Base-by-base conservation (phyloP, 129 eudicot genomes). In the Pulicaria dysenterica region DNA sequence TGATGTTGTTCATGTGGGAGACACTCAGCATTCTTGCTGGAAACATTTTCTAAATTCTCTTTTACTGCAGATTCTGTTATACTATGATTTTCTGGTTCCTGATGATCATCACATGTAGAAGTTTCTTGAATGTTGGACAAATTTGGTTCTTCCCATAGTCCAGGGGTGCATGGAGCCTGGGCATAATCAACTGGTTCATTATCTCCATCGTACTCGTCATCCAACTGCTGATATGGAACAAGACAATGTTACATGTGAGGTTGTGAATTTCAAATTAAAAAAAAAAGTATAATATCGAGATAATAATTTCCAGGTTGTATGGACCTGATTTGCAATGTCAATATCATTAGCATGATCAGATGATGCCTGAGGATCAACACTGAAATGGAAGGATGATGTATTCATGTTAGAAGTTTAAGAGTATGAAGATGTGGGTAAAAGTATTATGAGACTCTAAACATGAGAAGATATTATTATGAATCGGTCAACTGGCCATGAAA, bases 81-180 rank as follows among this genome's bases (percentile, higher is more conserved):
- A 60, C 67, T 82, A 15, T 83, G 88, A 57, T 83, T 85, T 73
- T 90, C 96, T 9, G 82, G 62, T 80, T 88, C 97, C 34, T 83
- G 77, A 68, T 88, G 90, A 74, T 88, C 95, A 59, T 88, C 97
- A 71, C 83, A 91, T 56, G 85, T 86, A 16, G 88, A 91, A 45
- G 85, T 87, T 69, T 86, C 97, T 76, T 91, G 88, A 73, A 84
- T 71, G 75, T 77, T 88, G 67, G 95, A 78, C 45, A 91, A 78
- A 73, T 85, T 88, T 17, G 92, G 92, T 79, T 86, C 96, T 73
- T 90, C 99, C 86, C 85, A 80, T 56, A 94, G 73, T 73, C 97
- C 94, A 38, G 99, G 99, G 16, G 99, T 94, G 71, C 88, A 71
- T 15, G 99, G 99, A 81, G 94, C 99, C 67, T 94, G 89, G 62